Base-by-base conservation (phyloP, 306 rosid genomes). In the barrel medic (Medicago truncatula) region DNA sequence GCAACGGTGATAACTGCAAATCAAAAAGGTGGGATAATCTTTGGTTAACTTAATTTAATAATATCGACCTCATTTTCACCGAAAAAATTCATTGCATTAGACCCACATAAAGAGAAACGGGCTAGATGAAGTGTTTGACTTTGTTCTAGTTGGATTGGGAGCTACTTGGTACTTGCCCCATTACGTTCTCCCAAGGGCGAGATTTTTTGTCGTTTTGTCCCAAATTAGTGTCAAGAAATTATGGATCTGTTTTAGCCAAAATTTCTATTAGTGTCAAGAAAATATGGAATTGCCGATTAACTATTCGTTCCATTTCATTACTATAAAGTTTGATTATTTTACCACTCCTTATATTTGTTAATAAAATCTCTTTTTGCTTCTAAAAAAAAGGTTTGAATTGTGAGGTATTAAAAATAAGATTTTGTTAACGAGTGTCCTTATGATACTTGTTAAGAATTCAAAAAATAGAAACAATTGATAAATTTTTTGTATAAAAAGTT, bases 111-210 rank as follows among this genome's bases (percentile, higher is more conserved):
- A 56, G 44, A 49, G 5, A 54, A 31, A 72, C 13, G 71, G 79
- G 49, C 53, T 62, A 67, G 60, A 61, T 67, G 60, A 73, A 66
- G 69, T 8, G 80, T 67, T 77, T 72, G 86, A 67, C 74, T 60
- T 59, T 20, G n/a, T 18, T 53, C n/a, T 31, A 17, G n/a, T 53
- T 21, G 6, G n/a, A n/a, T n/a, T n/a, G n/a, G n/a, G 2, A 17
- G 9, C 11, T 20, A 49, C 62, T 67, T 50, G 78, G 59, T 20
- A 72, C 75, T 82, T 78, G 80, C 47, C 80, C 64, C 76, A 66
- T 65, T 46, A 25, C 44, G 54, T 58, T 66, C 67, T 58, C 46
- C 57, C 68, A 50, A 82, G 25, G 76, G 65, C 12, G 10, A 5
- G 7, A 14, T 59, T 0, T 77, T 82, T 82, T 74, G 82, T 78